phyloP scores from a whole-genome alignment of 2,329 filamentous ascomycete genomes.

The Thelonectria discophora region DNA sequence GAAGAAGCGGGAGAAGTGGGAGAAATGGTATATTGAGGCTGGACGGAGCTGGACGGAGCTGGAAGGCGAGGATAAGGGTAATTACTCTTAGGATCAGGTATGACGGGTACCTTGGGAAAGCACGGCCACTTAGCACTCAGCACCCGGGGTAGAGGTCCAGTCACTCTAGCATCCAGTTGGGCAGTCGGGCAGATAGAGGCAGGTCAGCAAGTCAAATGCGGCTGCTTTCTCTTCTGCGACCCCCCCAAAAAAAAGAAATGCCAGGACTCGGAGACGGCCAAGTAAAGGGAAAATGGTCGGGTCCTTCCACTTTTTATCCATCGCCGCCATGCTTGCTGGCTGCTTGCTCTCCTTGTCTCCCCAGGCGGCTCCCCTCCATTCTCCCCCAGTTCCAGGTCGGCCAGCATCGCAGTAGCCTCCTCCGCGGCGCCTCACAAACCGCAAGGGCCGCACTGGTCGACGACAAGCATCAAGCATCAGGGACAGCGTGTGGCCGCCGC shows the following conservation, averaged over 20 bases:
- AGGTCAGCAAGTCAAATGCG: neutral
- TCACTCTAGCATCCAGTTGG: no score
- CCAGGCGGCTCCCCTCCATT: neutral
- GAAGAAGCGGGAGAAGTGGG: constrained; percentile 3
- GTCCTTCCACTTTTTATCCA: neutral
- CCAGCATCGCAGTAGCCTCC: neutral
- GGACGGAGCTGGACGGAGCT: constrained; percentile 21
- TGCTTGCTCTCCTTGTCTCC: neutral
- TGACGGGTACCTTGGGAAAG: constrained; percentile 7
- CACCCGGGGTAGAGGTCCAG: constrained; percentile 3
- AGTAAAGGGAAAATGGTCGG: neutral
- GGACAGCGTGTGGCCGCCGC: neutral
- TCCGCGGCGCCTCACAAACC: neutral
- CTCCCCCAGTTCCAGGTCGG: neutral
- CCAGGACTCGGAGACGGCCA: neutral
- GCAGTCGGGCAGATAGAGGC: neutral
- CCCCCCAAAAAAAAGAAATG: neutral
- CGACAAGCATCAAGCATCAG: neutral
- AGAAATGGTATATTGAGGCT: constrained; percentile 23
- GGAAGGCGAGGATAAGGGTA: constrained; percentile 24
- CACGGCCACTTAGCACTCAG: neutral
- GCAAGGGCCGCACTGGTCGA: neutral
- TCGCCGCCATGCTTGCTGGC: no score
- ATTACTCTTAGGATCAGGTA: constrained; percentile 19
- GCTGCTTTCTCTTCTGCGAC: neutral